phyloP scores from a whole-genome alignment of 2,329 filamentous ascomycete genomes.

The Aspergillus fructus region DNA sequence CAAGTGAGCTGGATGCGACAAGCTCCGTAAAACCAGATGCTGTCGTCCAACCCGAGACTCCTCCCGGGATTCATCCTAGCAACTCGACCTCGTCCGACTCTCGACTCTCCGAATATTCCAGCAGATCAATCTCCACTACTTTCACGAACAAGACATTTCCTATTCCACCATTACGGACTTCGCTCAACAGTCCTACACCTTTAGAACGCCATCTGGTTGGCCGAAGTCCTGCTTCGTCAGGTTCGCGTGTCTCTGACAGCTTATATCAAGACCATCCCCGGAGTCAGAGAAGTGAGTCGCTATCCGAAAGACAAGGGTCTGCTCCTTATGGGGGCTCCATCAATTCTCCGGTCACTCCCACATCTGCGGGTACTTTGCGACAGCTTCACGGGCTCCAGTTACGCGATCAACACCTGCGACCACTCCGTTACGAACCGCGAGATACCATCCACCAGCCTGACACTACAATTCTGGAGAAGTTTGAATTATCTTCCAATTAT shows the following conservation, averaged over 20 bases:
- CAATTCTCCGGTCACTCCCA: conserved; percentile 18
- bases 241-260: background rate
- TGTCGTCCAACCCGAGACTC: background rate
- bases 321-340: background rate
- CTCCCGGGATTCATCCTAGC: background rate
- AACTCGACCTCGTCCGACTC: conserved; percentile 23
- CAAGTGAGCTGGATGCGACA: background rate
- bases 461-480: conserved; percentile 18
- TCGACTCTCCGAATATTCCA: conserved; percentile 16
- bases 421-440: conserved; percentile 28
- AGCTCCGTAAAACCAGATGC: background rate
- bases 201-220: background rate
- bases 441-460: conserved; percentile 25
- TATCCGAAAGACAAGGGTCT: conserved; percentile 1
- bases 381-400: conserved; percentile 24
- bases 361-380: conserved; percentile 24
- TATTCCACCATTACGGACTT: conserved; percentile 6
- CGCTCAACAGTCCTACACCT: background rate
- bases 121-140: conserved; percentile 14
- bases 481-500: conserved; percentile 20
- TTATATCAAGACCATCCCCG: background rate
- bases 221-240: background rate
- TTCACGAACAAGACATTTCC: conserved; percentile 10
- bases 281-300: conserved; percentile 4
- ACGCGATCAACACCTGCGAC: conserved; percentile 25